Percentiles rank a stretch among this genome's conserved stretches.
These are phyloP conservation scores for Ganoderma boninense DNA, from an alignment of 1,284 basidiomycete species.

Conservation along the genomic window DNA sequence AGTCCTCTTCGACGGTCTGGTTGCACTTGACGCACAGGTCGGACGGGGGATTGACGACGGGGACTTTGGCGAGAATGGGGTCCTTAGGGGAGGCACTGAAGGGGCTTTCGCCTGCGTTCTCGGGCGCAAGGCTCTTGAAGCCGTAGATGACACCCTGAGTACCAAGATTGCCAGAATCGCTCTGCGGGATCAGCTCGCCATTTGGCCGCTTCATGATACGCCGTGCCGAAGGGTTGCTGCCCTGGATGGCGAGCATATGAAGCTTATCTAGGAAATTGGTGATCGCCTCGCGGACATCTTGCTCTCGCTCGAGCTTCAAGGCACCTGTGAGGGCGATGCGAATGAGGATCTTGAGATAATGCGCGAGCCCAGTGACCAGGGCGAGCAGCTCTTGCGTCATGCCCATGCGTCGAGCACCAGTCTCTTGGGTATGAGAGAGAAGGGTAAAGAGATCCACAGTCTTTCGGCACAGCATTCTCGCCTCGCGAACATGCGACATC, in stretches of 20 bases:
- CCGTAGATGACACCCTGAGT: constrained; percentile 88
- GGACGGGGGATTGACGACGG: constrained; percentile 73
- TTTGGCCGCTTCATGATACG: constrained; percentile 73
- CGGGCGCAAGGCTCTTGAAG: constrained; percentile 88
- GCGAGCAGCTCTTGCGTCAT: constrained; percentile 98
- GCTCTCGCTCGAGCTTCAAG: constrained; percentile 93
- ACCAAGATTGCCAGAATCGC: constrained; percentile 62
- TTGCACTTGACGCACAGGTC: constrained; percentile 93
- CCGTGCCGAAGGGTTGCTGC: constrained; percentile 81
- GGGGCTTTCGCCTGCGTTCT: constrained; percentile 88
- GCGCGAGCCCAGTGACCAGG: constrained; percentile 97
- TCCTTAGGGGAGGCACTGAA: constrained; percentile 60
- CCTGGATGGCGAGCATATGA: constrained; percentile 90
- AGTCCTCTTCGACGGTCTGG: constrained; percentile 96
- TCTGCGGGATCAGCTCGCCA: constrained; percentile 61
- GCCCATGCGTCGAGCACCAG: constrained; percentile 87
- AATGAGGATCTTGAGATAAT: constrained; percentile 99
- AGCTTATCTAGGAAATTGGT: constrained; percentile 91
- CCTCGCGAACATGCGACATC: constrained; percentile 98
- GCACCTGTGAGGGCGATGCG: constrained; percentile 97
- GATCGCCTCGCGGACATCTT: constrained; percentile 85
- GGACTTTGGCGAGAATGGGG: constrained; percentile 54
- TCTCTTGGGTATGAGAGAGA: constrained; percentile 95
- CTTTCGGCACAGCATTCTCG: constrained; percentile 98
- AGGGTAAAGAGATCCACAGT: constrained; percentile 99